Conservation (phyloP, 2,329 filamentous ascomycete species). For the Coniochaeta sp. region DNA sequence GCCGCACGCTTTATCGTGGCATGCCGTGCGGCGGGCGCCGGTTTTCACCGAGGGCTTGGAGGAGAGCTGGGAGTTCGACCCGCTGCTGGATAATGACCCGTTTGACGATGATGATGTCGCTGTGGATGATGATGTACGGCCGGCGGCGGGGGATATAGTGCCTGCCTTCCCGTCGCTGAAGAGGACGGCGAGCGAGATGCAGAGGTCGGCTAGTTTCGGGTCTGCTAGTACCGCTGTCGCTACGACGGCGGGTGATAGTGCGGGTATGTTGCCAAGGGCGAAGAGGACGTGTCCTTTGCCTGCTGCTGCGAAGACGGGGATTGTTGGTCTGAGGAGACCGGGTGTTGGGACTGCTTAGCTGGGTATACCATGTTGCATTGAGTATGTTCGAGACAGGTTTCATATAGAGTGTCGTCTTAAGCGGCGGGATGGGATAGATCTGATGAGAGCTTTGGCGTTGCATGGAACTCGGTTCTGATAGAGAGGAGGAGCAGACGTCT, state of each 20-base stretch:
- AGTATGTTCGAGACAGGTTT: not conserved
- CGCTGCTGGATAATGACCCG: slow-evolving; percentile 37
- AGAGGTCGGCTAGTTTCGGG: slow-evolving; percentile 39
- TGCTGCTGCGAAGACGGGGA: slow-evolving; percentile 7
- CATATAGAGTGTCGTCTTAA: not conserved
- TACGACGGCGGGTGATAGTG: slow-evolving; percentile 15
- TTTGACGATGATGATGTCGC: slow-evolving; percentile 26
- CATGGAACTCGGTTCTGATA: not conserved
- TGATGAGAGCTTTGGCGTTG: not conserved
- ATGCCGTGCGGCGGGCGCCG: slow-evolving; percentile 39
- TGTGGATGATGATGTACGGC: slow-evolving; percentile 27
- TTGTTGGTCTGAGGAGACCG: slow-evolving; percentile 22
- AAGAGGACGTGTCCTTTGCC: slow-evolving; percentile 25
- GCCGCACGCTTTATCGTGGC: slow-evolving; percentile 48
- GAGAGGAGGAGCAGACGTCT: not conserved
- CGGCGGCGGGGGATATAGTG: slow-evolving; percentile 41
- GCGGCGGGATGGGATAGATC: slow-evolving; percentile 1
- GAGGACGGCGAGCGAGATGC: slow-evolving; percentile 45
- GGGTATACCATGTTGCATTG: not conserved
- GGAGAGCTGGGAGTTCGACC: slow-evolving; percentile 45
- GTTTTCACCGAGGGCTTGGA: slow-evolving; percentile 46
- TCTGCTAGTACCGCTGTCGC: slow-evolving; percentile 21
- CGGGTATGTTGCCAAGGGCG: slow-evolving; percentile 12
- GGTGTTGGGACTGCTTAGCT: slow-evolving; percentile 26
- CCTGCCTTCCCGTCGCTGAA: slow-evolving; percentile 36